phyloP scores from a whole-genome alignment of 805 yeast genomes.

The Huiozyma naganishii region DNA sequence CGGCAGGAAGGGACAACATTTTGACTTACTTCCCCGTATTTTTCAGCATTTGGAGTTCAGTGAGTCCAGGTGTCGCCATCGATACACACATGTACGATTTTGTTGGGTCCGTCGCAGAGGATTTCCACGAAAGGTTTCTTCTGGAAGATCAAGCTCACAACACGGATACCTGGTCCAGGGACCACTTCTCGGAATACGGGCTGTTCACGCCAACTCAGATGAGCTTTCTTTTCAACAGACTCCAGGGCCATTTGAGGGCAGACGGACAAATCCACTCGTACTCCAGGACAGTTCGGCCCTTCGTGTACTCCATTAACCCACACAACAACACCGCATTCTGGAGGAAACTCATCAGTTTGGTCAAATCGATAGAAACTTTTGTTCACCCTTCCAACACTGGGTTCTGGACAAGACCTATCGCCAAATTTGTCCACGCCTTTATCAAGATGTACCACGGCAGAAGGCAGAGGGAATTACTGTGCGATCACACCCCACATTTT shows the following conservation, averaged over 20 bases:
- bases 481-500: constrained; percentile 19
- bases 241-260: constrained; percentile 32
- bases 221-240: constrained; percentile 44
- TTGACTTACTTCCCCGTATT: constrained; percentile 52
- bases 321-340: constrained; percentile 36
- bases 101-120: constrained; percentile 48
- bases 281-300: constrained; percentile 38
- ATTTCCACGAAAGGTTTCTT: constrained; percentile 28
- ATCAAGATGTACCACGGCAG: constrained; percentile 53
- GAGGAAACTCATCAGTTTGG: constrained; percentile 40
- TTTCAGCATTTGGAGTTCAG: constrained; percentile 62
- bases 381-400: constrained; percentile 89
- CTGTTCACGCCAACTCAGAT: constrained; percentile 57
- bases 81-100: constrained; percentile 60
- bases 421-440: constrained; percentile 53
- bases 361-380: constrained; percentile 65
- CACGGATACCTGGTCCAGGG: neutral
- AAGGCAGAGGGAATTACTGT: constrained; percentile 36
- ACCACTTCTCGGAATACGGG: constrained; percentile 41
- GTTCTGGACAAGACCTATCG: constrained; percentile 63
- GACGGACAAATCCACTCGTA: constrained; percentile 33
- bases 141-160: constrained; percentile 11
- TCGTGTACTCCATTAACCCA: constrained; percentile 52
- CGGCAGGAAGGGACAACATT: constrained; percentile 32
- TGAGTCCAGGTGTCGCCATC: constrained; percentile 36